Evolutionary conservation across 768 basidiomycete genomes (phyloP).

Genomic region (Termitomyces sp.): DNA sequence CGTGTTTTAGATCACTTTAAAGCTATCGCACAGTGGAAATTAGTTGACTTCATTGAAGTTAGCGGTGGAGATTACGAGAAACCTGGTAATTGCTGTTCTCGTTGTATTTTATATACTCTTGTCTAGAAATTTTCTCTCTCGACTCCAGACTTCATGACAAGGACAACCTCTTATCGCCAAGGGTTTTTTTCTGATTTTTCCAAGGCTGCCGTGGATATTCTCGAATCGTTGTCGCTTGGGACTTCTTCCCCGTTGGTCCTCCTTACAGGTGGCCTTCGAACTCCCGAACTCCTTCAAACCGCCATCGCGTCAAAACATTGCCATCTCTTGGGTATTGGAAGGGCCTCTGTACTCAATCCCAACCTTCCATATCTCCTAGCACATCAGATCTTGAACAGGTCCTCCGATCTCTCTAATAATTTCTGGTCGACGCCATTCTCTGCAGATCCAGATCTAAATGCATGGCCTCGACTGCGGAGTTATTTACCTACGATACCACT

Average conservation of each 20-base stretch:
- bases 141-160: slow-evolving; percentile 41
- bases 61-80: slow-evolving; percentile 86
- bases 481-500: slow-evolving; percentile 49
- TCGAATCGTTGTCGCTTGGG: slow-evolving; percentile 31
- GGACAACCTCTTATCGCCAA: slow-evolving; percentile 45
- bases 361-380: slow-evolving; percentile 46
- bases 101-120: neutral
- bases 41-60: slow-evolving; percentile 82
- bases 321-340: slow-evolving; percentile 75
- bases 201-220: slow-evolving; percentile 42
- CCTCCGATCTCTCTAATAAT: slow-evolving; percentile 3
- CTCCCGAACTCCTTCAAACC: slow-evolving; percentile 49
- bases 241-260: slow-evolving; percentile 56
- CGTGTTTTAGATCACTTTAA: slow-evolving; percentile 59
- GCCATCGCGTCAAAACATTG: slow-evolving; percentile 57
- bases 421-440: slow-evolving; percentile 33
- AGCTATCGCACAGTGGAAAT: slow-evolving; percentile 58
- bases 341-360: slow-evolving; percentile 62
- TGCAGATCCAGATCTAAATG: slow-evolving; percentile 32
- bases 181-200: slow-evolving; percentile 75
- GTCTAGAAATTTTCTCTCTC: neutral
- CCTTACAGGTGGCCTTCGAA: slow-evolving; percentile 77
- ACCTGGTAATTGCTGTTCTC: slow-evolving; percentile 45
- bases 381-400: slow-evolving; percentile 15
- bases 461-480: slow-evolving; percentile 23